Evolutionary conservation across 2,329 filamentous ascomycete genomes (phyloP).

Genomic region (Intubia oerlemansii): DNA sequence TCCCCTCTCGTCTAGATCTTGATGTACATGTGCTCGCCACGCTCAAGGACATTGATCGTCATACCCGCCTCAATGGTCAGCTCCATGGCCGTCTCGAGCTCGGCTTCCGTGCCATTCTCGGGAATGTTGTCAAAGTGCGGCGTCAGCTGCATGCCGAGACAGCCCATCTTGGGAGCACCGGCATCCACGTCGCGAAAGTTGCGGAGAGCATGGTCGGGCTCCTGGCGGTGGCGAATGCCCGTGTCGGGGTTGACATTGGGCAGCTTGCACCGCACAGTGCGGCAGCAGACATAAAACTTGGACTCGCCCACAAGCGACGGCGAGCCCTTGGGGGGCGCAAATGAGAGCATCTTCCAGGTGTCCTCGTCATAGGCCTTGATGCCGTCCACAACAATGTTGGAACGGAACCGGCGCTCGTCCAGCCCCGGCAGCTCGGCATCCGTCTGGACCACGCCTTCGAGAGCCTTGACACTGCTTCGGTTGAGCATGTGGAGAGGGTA

Average conservation of each 20-base stretch:
- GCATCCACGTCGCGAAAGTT: slow-evolving; percentile 37
- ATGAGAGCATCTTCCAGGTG: slow-evolving; percentile 37
- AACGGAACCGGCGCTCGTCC: slow-evolving; percentile 42
- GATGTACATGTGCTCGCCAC: slow-evolving; percentile 22
- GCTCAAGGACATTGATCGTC: slow-evolving; percentile 25
- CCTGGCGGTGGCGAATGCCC: slow-evolving; percentile 29
- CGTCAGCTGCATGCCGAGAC: slow-evolving; percentile 45
- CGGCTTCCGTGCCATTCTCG: slow-evolving; percentile 8
- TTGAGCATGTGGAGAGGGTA: slow-evolving; percentile 52
- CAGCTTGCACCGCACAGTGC: slow-evolving; percentile 48
- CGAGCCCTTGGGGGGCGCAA: slow-evolving; percentile 25
- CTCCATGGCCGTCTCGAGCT: slow-evolving; percentile 13
- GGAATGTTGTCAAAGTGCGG: no score
- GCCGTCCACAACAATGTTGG: slow-evolving; percentile 47
- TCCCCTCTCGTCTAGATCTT: no score
- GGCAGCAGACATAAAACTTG: slow-evolving; percentile 35
- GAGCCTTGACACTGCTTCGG: slow-evolving; percentile 38
- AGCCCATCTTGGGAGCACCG: slow-evolving; percentile 32
- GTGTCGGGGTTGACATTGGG: slow-evolving; percentile 46
- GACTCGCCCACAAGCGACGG: slow-evolving; percentile 18
- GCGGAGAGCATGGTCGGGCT: slow-evolving; percentile 37
- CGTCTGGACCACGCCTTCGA: slow-evolving; percentile 33
- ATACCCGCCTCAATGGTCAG: slow-evolving; percentile 33
- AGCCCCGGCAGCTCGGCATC: slow-evolving; percentile 26
- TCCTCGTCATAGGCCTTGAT: slow-evolving; percentile 47